phyloP scores from a whole-genome alignment of 2,329 filamentous ascomycete species.

The Raffaelea deltoideospora region DNA sequence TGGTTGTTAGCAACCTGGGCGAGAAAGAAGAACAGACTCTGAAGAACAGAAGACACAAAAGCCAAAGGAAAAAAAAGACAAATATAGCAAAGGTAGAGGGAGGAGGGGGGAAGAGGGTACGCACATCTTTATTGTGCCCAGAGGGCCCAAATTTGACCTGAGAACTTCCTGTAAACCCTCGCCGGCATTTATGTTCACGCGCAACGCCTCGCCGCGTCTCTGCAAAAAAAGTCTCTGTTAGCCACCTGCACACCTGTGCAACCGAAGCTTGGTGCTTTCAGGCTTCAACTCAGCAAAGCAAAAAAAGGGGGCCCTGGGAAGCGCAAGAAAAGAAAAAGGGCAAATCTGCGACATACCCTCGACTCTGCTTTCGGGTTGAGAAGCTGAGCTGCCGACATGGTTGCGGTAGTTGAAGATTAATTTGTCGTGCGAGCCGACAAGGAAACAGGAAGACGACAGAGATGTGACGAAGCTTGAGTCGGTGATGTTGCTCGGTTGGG shows the following conservation, averaged over 20 bases:
- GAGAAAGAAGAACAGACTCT: too few relatives aligned
- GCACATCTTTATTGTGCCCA: constrained; percentile 93
- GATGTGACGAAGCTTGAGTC: not conserved
- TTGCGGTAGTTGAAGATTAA: constrained; percentile 1
- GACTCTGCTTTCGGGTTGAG: constrained; percentile 99
- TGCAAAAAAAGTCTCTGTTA: constrained; percentile 20
- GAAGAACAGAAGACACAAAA: too few relatives aligned
- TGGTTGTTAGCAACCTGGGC: too few relatives aligned
- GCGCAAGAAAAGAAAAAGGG: constrained; percentile 4
- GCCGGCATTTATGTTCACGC: constrained; percentile 92
- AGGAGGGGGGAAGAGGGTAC: constrained; percentile 1
- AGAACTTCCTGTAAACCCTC: constrained; percentile 89
- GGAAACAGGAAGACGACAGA: too few relatives aligned
- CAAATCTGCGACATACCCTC: constrained; percentile 47
- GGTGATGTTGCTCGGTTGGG: too few relatives aligned
- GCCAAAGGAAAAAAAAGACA: too few relatives aligned
- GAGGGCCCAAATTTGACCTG: constrained; percentile 87
- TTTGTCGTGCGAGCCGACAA: too few relatives aligned
- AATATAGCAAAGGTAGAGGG: not conserved
- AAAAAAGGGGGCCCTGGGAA: not conserved
- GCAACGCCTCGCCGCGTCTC: constrained; percentile 92
- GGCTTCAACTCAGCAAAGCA: not conserved
- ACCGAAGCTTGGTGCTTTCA: too few relatives aligned
- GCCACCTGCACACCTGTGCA: too few relatives aligned
- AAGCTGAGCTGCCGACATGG: constrained; percentile 93